phyloP scores from a whole-genome alignment of 2,329 filamentous ascomycete genomes.

The Scorias spongiosa region DNA sequence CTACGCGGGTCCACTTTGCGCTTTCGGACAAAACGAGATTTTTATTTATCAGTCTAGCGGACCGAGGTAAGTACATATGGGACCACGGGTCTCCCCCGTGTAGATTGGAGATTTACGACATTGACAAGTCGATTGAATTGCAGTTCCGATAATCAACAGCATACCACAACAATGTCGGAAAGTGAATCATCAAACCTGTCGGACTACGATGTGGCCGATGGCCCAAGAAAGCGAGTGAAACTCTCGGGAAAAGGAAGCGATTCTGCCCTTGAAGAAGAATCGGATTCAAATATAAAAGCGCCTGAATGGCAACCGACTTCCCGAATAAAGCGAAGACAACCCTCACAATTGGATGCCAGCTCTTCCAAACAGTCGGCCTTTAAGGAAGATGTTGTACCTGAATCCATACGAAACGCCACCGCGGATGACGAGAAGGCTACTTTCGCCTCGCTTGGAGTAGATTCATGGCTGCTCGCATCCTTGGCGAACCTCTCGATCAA shows the following conservation, averaged over 20 bases:
- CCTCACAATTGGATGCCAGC: neutral
- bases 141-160: too few species aligned
- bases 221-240: neutral
- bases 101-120: too few species aligned
- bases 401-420: neutral
- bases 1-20: too few species aligned
- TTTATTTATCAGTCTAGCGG: too few species aligned
- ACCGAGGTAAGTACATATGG: too few species aligned
- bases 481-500: conserved; percentile 66
- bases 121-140: too few species aligned
- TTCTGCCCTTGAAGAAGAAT: neutral
- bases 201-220: neutral
- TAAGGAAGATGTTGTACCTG: neutral
- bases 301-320: neutral
- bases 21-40: too few species aligned
- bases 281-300: neutral
- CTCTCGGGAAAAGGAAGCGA: neutral
- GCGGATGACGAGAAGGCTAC: conserved; percentile 10
- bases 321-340: neutral
- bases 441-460: conserved; percentile 18
- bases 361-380: too few species aligned
- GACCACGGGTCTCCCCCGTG: too few species aligned
- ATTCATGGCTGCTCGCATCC: conserved; percentile 66
- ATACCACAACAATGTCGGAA: too few species aligned
- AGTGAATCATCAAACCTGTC: too few species aligned